These are phyloP conservation scores for Phycomyces blakesleeanus DNA, from an alignment of 192 early-diverging fungal species.

Conservation along the genomic window DNA sequence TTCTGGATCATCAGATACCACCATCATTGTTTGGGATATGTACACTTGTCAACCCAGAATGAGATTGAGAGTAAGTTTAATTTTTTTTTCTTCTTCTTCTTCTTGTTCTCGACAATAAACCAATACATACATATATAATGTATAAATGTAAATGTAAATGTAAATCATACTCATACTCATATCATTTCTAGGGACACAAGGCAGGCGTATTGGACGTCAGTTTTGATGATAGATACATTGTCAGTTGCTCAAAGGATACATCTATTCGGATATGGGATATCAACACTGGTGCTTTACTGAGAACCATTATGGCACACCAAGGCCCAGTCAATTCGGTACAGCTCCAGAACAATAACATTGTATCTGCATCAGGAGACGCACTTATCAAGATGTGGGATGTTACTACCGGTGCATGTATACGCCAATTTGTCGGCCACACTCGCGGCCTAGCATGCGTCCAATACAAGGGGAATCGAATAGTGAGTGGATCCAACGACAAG, in stretches of 20 bases:
- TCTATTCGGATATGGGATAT: conserved; percentile 87
- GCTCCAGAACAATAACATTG: conserved; percentile 58
- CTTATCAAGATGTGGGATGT: conserved; percentile 83
- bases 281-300: conserved; percentile 55
- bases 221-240: conserved; percentile 71
- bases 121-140: no score
- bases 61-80: conserved; percentile 41
- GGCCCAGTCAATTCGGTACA: conserved; percentile 98
- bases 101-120: no score
- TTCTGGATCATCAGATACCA: conserved; percentile 86
- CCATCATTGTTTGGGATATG: conserved; percentile 87
- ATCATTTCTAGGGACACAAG: conserved; percentile 57
- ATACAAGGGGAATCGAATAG: conserved; percentile 80
- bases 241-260: conserved; percentile 93
- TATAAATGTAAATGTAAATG: no score
- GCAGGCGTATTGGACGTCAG: conserved; percentile 85
- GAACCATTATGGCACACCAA: conserved; percentile 77
- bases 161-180: conserved; percentile 2
- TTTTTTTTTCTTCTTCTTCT: no score
- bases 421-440: conserved; percentile 67
- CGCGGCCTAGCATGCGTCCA: conserved; percentile 88
- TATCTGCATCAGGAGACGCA: conserved; percentile 84
- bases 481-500: conserved; percentile 79
- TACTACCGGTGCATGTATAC: conserved; percentile 58
- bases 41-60: conserved; percentile 35